A percentile compares a stretch with the other conserved stretches of the same genome.
Conservation (phyloP, 306 rosid species). For the Begonia peltatifolia region DNA sequence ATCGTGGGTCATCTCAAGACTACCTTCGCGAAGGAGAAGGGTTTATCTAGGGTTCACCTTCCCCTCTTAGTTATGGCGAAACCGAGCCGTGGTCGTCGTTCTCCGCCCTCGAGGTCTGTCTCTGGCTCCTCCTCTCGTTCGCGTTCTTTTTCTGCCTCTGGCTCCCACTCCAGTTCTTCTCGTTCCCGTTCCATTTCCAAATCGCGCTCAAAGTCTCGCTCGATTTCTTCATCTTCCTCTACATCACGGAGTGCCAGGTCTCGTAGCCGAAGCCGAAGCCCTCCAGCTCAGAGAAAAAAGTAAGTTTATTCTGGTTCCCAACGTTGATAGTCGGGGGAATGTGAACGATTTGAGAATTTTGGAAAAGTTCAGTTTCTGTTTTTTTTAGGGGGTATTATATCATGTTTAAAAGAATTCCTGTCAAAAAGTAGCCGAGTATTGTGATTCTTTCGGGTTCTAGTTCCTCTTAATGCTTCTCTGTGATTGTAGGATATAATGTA, state of each 20-base stretch:
- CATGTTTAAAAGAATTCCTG: no score
- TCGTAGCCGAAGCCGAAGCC: conserved; percentile 42
- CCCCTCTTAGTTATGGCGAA: conserved; percentile 56
- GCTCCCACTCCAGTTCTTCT: conserved; percentile 40
- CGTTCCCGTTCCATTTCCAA: conserved; percentile 22
- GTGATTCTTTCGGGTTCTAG: no score
- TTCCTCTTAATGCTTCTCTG: no score
- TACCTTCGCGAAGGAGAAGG: conserved; percentile 13
- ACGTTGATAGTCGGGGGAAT: no score
- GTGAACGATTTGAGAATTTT: no score
- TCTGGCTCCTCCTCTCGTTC: conserved; percentile 71
- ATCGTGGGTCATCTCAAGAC: background rate
- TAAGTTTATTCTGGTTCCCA: conserved; percentile 5
- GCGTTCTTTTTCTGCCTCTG: conserved; percentile 41
- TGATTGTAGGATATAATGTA: no score
- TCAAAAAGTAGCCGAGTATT: no score
- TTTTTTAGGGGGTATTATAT: no score
- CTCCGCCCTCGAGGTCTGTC: conserved; percentile 66
- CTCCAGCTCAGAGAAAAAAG: conserved; percentile 59
- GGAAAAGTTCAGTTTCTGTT: no score
- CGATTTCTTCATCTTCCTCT: conserved; percentile 52
- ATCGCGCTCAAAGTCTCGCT: no score
- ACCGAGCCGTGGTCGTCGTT: conserved; percentile 88
- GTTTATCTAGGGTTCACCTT: conserved; percentile 60
- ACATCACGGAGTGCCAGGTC: conserved; percentile 52